A percentile compares a stretch with the other conserved stretches of the same genome.
phyloP scores from a whole-genome alignment of 83 land plant genomes.

The Isoetes engelmannii region DNA sequence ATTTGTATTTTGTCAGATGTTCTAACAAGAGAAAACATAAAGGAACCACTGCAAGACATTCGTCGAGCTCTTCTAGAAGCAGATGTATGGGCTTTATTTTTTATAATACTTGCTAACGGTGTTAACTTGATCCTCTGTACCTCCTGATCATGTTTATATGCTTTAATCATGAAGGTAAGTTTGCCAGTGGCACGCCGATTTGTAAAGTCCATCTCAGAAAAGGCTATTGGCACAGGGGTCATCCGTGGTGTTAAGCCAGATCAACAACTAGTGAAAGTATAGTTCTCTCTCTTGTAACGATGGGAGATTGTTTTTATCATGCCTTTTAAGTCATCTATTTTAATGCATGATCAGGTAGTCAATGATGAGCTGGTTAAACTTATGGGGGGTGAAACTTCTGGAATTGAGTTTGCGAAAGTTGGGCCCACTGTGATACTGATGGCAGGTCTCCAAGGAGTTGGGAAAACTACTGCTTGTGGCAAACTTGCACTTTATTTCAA shows the following conservation, averaged over 20 bases:
- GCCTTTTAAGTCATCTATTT: too few species aligned
- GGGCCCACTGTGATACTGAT: slow-evolving; percentile 82
- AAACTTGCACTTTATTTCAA: slow-evolving; percentile 88
- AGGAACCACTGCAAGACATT: slow-evolving; percentile 92
- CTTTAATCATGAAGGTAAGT: slow-evolving; percentile 59
- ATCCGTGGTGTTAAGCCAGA: slow-evolving; percentile 85
- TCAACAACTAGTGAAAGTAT: slow-evolving; percentile 92
- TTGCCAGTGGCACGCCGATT: slow-evolving; percentile 90
- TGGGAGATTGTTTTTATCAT: not conserved
- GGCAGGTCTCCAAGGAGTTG: slow-evolving; percentile 99
- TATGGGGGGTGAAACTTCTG: slow-evolving; percentile 95
- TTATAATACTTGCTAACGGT: too few species aligned
- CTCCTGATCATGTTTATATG: not conserved
- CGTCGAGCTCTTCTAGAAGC: slow-evolving; percentile 96
- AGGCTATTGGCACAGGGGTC: slow-evolving; percentile 78
- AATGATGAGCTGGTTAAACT: slow-evolving; percentile 86
- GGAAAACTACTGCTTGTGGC: slow-evolving; percentile 97
- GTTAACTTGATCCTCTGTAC: not conserved
- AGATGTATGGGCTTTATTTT: slow-evolving; percentile 47
- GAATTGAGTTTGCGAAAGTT: slow-evolving; percentile 69
- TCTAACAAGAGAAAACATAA: slow-evolving; percentile 83
- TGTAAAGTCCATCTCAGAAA: slow-evolving; percentile 68
- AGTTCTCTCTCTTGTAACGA: not conserved
- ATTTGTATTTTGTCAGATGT: slow-evolving; percentile 43
- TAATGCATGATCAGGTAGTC: slow-evolving; percentile 81